Evolutionary conservation across 1,284 basidiomycete genomes (phyloP).

Genomic region (Puccinia hordei): DNA sequence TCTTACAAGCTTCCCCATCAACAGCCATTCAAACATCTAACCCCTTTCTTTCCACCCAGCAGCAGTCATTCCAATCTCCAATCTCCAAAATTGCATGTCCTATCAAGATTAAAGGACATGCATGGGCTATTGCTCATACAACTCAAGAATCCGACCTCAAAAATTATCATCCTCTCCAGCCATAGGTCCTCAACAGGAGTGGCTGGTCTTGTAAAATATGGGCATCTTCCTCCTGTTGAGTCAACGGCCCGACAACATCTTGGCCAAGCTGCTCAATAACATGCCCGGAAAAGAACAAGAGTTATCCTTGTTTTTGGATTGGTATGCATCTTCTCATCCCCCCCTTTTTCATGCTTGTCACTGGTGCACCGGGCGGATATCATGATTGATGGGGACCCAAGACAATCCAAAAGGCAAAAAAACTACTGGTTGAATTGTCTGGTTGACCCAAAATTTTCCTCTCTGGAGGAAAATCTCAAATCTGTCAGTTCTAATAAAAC

Average conservation of each 20-base stretch:
- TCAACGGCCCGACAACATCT: constrained; percentile 77
- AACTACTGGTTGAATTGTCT: constrained; percentile 57
- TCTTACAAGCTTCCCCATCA: constrained; percentile 53
- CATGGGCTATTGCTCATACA: constrained; percentile 72
- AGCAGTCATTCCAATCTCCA: constrained; percentile 62
- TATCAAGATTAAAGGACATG: constrained; percentile 74
- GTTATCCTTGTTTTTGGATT: constrained; percentile 58
- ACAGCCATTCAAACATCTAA: constrained; percentile 56
- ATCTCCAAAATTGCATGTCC: constrained; percentile 72
- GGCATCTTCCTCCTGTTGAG: constrained; percentile 82
- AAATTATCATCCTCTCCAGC: constrained; percentile 62
- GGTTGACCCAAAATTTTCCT: constrained; percentile 49
- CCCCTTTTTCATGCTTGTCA: neutral
- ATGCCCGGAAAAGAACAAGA: constrained; percentile 52
- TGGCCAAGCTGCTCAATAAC: constrained; percentile 64
- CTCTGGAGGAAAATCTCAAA: neutral
- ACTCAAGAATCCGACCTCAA: constrained; percentile 58
- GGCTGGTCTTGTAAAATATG: constrained; percentile 81
- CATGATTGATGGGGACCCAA: constrained; percentile 55
- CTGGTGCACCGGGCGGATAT: constrained; percentile 30
- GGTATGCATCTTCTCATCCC: constrained; percentile 53
- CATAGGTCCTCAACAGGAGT: constrained; percentile 66
- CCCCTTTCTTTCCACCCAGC: constrained; percentile 56
- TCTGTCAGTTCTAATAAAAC: constrained; percentile 2
- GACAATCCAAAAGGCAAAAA: constrained; percentile 56